These are phyloP conservation scores for Boletus barrowsii DNA, from an alignment of 768 basidiomycete species.

Conservation along the genomic window DNA sequence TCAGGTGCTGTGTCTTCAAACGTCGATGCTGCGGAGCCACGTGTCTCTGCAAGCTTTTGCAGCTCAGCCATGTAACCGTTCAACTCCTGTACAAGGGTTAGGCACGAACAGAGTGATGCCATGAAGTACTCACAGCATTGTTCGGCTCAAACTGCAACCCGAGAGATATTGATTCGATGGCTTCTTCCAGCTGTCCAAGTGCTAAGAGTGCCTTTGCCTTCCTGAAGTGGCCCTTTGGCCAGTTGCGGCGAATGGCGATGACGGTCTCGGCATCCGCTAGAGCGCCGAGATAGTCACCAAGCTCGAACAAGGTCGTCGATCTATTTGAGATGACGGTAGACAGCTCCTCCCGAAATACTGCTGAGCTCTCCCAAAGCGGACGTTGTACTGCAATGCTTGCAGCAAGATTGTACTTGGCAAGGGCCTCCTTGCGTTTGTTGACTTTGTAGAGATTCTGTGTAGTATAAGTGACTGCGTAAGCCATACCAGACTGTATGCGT, in stretches of 20 bases:
- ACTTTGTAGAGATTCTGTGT: constrained; percentile 73
- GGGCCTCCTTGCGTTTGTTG: constrained; percentile 65
- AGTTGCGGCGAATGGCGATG: constrained; percentile 75
- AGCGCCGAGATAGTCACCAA: constrained; percentile 71
- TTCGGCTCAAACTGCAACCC: constrained; percentile 84
- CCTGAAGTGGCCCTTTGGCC: constrained; percentile 96
- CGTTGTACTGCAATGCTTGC: constrained; percentile 74
- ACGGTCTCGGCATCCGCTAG: constrained; percentile 91
- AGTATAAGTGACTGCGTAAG: constrained; percentile 9
- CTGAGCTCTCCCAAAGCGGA: constrained; percentile 86
- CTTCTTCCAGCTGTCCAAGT: constrained; percentile 66
- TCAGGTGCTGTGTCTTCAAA: background rate
- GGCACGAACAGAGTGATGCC: background rate
- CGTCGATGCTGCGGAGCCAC: background rate
- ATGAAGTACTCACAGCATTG: constrained; percentile 43
- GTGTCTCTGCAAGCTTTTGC: constrained; percentile 21
- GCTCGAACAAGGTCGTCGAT: constrained; percentile 79
- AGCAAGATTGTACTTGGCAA: constrained; percentile 76
- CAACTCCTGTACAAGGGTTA: constrained; percentile 27
- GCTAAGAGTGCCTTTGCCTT: constrained; percentile 86
- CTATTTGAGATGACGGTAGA: constrained; percentile 89
- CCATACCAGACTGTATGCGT: constrained; percentile 31
- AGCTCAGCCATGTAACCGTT: constrained; percentile 33
- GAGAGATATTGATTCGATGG: constrained; percentile 74
- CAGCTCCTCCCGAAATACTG: constrained; percentile 84